Evolutionary conservation across 2,329 filamentous ascomycete species (phyloP), one percentile per base, ranked within the genome.

Genomic region (Pyrenophora tritici-repentis): DNA sequence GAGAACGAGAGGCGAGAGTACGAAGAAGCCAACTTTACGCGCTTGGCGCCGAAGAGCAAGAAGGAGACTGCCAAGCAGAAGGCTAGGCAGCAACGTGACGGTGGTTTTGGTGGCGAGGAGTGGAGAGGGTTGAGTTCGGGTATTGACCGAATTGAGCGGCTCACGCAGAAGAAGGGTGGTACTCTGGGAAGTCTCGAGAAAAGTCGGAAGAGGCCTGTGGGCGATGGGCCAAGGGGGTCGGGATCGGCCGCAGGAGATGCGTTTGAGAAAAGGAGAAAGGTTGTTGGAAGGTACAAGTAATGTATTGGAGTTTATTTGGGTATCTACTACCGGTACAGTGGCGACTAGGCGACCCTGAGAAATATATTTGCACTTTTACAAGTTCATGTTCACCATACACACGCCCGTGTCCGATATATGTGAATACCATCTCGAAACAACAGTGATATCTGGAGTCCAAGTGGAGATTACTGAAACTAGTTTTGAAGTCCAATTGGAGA

Each of bases 11-110:
- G 89, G 47, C 83, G 83, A 52, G 84, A 89, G 40, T 99, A 97
- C 76, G 94, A 99, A 78, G 94, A 99, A 76, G 83, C 81, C 62
- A 96, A 99, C 77, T 93, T 97, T 67, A 85, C 90, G 13, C 89
- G 94, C 62, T 78, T 99, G 65, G 91, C 93, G 10, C 87, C 86
- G 65, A 84, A 89, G 73, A 89, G 86, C 76, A 97, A 96, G 81
- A 96, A 96, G 77, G 91, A 96, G 4, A 78, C 79, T 51, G 82
- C 85, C 40, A 87, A 89, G 78, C 85, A 83, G 70, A 77, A 78
- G 24, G 78, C 47, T 3, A 50, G 72, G 3, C 74, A 71, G 36
- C 73, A 50, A 18, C 40, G 74, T 14, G 71, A 74, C 32, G 71
- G 73, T 31, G 86, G 80, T 74, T 97, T 89, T 76, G 93, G 93